Evolutionary conservation across 2,329 filamentous ascomycete genomes (phyloP).

Genomic region (Colletotrichum trifolii): DNA sequence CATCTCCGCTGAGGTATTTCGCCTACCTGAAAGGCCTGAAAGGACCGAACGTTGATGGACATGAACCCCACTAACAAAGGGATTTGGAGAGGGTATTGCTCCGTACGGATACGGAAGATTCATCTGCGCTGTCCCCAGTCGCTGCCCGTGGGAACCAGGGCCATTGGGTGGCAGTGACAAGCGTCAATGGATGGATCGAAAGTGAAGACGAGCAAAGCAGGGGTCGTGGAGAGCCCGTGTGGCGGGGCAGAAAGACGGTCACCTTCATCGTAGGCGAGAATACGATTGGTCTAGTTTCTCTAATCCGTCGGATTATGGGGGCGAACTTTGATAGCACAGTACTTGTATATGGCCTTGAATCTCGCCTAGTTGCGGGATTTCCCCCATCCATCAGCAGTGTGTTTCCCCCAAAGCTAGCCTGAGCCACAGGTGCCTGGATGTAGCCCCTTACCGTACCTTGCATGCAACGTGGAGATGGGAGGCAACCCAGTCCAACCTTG

Average conservation of each 20-base stretch:
- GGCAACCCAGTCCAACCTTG: constrained; percentile 36
- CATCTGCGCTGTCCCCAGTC: constrained; percentile 7
- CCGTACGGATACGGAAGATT: constrained; percentile 8
- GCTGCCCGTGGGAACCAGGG: constrained; percentile 11
- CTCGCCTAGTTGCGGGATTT: constrained; percentile 10
- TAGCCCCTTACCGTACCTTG: constrained; percentile 29
- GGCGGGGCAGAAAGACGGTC: constrained; percentile 29
- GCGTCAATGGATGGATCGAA: constrained; percentile 16
- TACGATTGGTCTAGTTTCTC: constrained; percentile 17
- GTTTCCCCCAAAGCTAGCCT: neutral
- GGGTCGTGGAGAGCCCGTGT: constrained; percentile 32
- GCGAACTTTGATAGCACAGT: constrained; percentile 20
- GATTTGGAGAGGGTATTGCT: constrained; percentile 11
- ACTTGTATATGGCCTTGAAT: constrained; percentile 27
- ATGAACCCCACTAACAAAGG: constrained; percentile 30
- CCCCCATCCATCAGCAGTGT: neutral
- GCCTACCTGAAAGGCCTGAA: constrained; percentile 32
- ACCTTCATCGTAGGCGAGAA: neutral
- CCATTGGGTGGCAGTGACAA: constrained; percentile 12
- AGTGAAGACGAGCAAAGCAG: constrained; percentile 13
- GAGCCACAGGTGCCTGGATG: constrained; percentile 26
- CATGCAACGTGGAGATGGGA: constrained; percentile 32
- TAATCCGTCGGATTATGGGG: constrained; percentile 21
- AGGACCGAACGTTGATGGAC: constrained; percentile 22
- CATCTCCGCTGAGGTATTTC: constrained; percentile 26